phyloP scores from a whole-genome alignment of 1,139 yeast species.

The Diutina sp. region DNA sequence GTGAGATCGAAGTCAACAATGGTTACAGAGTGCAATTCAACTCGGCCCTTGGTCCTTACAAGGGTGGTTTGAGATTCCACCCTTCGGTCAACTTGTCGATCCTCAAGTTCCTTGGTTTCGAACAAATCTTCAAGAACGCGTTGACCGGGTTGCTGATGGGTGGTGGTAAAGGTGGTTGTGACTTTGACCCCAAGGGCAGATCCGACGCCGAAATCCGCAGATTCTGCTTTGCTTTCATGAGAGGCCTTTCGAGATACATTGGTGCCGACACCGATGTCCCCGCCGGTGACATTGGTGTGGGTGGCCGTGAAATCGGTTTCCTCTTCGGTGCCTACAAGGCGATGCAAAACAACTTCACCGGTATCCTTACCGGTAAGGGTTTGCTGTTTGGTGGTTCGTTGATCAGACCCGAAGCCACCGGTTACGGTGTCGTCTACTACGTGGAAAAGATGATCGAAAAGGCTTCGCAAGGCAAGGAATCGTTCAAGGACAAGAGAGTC shows the following conservation, averaged over 20 bases:
- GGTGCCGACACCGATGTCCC: conserved; percentile 98
- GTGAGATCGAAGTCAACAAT: conserved; percentile 83
- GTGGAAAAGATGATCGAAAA: conserved; percentile 96
- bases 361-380: conserved; percentile 97
- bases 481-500: conserved; percentile 85
- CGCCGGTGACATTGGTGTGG: conserved; percentile 93
- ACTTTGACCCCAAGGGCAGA: conserved; percentile 93
- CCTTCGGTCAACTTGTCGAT: conserved; percentile 92
- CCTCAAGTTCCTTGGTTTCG: conserved; percentile 92
- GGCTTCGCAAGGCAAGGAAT: conserved; percentile 80
- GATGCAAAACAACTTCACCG: conserved; percentile 87
- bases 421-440: conserved; percentile 94
- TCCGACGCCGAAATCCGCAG: conserved; percentile 90
- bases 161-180: conserved; percentile 99
- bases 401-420: conserved; percentile 98
- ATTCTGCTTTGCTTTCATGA: conserved; percentile 92
- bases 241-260: conserved; percentile 90
- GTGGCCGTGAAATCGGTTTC: conserved; percentile 89
- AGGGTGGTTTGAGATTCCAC: conserved; percentile 98
- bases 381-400: conserved; percentile 97
- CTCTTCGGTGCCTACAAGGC: conserved; percentile 94
- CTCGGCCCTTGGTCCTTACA: conserved; percentile 97
- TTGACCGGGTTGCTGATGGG: conserved; percentile 96
- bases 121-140: conserved; percentile 97
- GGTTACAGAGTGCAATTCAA: conserved; percentile 98